Evolutionary conservation across 176 grass and related monocot species (phyloP).

Genomic region (Eragrostis curvula): DNA sequence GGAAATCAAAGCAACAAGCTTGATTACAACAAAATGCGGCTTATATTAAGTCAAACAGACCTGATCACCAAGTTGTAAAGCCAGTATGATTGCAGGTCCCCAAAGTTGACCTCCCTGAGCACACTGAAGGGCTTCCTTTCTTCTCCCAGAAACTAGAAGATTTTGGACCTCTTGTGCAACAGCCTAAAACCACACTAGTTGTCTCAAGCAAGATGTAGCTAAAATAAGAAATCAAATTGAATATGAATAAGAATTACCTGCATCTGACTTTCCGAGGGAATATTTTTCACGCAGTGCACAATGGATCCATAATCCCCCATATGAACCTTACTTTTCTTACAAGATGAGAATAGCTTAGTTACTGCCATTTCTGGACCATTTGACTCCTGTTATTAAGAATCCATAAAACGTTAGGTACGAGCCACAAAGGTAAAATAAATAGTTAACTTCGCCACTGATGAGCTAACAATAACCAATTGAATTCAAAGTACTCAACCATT

Average conservation of each 20-base stretch:
- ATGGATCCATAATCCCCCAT: conserved; percentile 56
- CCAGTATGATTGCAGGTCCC: conserved; percentile 95
- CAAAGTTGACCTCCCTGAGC: conserved; percentile 96
- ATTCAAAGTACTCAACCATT: background rate
- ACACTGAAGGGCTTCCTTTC: conserved; percentile 87
- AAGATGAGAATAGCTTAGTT: conserved; percentile 89
- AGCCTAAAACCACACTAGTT: conserved; percentile 63
- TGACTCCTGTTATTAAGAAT: conserved; percentile 63
- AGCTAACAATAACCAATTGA: background rate
- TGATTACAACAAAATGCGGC: background rate
- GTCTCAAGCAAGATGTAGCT: conserved; percentile 30
- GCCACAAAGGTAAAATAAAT: conserved; percentile 3
- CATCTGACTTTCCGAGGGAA: conserved; percentile 82
- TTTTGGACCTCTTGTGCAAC: conserved; percentile 88
- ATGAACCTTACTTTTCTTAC: conserved; percentile 53
- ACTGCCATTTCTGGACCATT: conserved; percentile 94
- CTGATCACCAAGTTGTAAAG: conserved; percentile 90
- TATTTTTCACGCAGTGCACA: conserved; percentile 66
- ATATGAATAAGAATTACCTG: conserved; percentile 60
- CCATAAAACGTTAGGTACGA: conserved; percentile 1
- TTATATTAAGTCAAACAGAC: conserved; percentile 48
- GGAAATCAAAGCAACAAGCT: conserved; percentile 20
- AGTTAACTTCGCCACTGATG: background rate
- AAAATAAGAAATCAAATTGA: background rate
- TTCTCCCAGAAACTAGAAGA: conserved; percentile 94